Base-by-base conservation (phyloP, 2,329 filamentous ascomycete species). In the Colletotrichum destructivum region DNA sequence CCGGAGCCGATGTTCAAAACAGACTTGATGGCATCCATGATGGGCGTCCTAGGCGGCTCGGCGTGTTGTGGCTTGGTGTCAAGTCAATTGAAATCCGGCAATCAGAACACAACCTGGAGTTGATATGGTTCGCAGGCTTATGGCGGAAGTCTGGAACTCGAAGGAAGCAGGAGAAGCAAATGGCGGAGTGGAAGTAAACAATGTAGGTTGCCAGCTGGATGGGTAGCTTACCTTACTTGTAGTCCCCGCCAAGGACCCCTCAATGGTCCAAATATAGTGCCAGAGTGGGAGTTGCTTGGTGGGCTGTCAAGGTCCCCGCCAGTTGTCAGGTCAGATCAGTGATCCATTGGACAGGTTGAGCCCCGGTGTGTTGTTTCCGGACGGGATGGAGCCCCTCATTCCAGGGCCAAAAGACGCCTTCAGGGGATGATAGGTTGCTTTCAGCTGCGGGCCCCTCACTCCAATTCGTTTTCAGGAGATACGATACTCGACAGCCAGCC, bases 21-120 rank as follows among this genome's bases (percentile, higher is more conserved):
- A 71, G 84, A 77, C 81, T 85, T 86, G 79, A 86, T 79, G 74
- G 81, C 78, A 70, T 85, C 81, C 83, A 86, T 87, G 75, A 56
- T 82, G 78, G 69, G 44, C 46, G 40, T 42, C 31, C 18, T 55
- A 54, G 54, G 59, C 64, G 60, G 51, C 40, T 44, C 31, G 51
- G 7, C 13, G n/a, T 40, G 18, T 31, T 60, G 18, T 23, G 23
- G 46, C 51, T 67, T 46, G 59, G 52, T 16, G n/a, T 12, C 31
- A 23, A 11, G 40, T 59, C 55, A 64, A 46, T 69, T 42, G 57
- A 26, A 54, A 21, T 31, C 55, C 18, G 4, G n/a, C 5, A 18
- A 47, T 55, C 38, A 55, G 42, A 52, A 42, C 5, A 31, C n/a
- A 47, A 21, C 31, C 35, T 31, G 40, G 26, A 55, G 31, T 38